These are phyloP conservation scores for Acanthamoeba culbertsoni DNA, from an alignment of 208 protist species.

Conservation along the genomic window DNA sequence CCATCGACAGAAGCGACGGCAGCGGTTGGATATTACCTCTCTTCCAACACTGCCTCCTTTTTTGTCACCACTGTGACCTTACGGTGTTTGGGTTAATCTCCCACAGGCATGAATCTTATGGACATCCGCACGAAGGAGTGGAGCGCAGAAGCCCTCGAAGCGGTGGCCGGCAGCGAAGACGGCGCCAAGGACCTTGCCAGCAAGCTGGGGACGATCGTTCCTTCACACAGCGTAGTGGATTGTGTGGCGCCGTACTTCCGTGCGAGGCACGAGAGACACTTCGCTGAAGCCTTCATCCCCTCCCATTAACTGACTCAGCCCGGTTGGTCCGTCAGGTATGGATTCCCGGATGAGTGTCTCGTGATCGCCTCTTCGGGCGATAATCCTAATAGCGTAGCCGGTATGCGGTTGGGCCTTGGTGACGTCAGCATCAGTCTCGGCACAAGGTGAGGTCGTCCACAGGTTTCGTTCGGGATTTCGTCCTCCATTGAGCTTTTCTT, in stretches of 20 bases:
- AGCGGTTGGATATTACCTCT: not conserved
- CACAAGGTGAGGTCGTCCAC: slow-evolving; percentile 52
- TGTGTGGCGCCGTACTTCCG: slow-evolving; percentile 56
- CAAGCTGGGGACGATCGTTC: slow-evolving; percentile 46
- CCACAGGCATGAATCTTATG: slow-evolving; percentile 79
- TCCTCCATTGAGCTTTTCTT: no score
- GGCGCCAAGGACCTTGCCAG: not conserved
- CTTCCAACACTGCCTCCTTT: not conserved
- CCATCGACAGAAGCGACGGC: slow-evolving; percentile 76
- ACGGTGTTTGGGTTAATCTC: not conserved
- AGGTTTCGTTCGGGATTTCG: not conserved
- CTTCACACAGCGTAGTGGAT: slow-evolving; percentile 35
- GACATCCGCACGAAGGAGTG: slow-evolving; percentile 72
- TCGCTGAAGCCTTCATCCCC: not conserved
- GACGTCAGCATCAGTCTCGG: slow-evolving; percentile 74
- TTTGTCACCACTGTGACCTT: not conserved
- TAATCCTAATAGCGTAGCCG: slow-evolving; percentile 68
- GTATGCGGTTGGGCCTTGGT: slow-evolving; percentile 54
- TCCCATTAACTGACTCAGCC: not conserved
- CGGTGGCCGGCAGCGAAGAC: not conserved
- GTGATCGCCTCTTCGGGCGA: slow-evolving; percentile 67
- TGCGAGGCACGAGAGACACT: not conserved
- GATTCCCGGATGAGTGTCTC: slow-evolving; percentile 20
- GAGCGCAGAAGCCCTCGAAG: slow-evolving; percentile 2
- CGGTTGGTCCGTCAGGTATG: not conserved